Evolutionary conservation across 2,329 filamentous ascomycete genomes (phyloP), one percentile per base, ranked within the genome.

Genomic region (Orbilia blumenaviensis): DNA sequence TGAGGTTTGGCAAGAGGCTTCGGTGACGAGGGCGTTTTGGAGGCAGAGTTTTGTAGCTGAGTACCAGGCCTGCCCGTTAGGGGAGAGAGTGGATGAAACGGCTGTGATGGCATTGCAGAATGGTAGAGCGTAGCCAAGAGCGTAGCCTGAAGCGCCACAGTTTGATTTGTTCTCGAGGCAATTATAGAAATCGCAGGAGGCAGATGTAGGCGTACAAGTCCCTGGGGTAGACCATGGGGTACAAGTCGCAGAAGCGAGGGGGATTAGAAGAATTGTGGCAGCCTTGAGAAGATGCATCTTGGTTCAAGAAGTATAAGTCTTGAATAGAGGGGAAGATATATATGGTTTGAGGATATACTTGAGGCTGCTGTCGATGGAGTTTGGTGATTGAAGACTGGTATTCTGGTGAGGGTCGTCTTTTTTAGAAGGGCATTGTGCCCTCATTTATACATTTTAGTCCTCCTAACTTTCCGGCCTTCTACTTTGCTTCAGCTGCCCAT

Each of bases 11-110:
- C 56, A 75, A 2, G 36, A 27, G 18, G 63, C 44, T n/a, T 75
- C 71, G 8, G 56, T 68, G 21, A 29, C 18, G 6, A 75, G 38
- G 23, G 63, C 54, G n/a, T 75, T 64, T 44, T 68, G 63, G n/a
- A 75, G 71, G 29, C 71, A 75, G 16, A 44, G 29, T 34, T 68
- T 75, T 9, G 71, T 75, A 12, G 36, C 46, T 6, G 52, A 52
- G 23, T 54, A 76, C 64, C 72, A 69, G 46, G 56, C 41, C 52
- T 69, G 72, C 7, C 72, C 64, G 14, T 76, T 64, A 10, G 48
- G 3, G 14, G 58, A 76, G 21, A 69, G 32, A 1, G 58, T 23
- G 12, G 56, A 52, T 8, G 63, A 62, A 10, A 67, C 41, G 9
- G 72, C 50, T 0, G 58, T 61, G 32, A 76, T 66, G 25, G 58